Percentiles rank a stretch among this genome's conserved stretches.
Conservation (phyloP, 352 stramenopile genomes). For the Phytophthora citricola region DNA sequence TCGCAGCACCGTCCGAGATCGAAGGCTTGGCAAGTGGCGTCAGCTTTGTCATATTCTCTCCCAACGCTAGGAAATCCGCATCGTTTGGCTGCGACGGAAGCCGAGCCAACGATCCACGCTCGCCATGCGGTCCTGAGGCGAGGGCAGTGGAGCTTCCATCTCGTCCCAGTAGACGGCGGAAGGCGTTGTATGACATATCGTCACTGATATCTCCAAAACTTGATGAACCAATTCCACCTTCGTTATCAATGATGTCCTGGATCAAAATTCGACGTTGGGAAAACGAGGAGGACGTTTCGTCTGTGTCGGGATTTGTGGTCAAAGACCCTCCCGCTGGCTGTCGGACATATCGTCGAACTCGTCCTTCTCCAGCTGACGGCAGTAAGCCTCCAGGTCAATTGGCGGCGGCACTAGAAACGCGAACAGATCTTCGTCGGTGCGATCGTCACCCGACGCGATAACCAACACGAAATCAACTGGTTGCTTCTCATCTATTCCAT, state of each 20-base stretch:
- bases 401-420: conserved; percentile 75
- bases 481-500: conserved; percentile 37
- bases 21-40: conserved; percentile 54
- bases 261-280: conserved; percentile 31
- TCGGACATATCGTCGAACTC: conserved; percentile 43
- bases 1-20: conserved; percentile 71
- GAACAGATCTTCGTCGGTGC: conserved; percentile 88
- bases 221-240: conserved; percentile 31
- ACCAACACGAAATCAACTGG: conserved; percentile 85
- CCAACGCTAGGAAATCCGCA: conserved; percentile 57
- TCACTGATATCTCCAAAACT: conserved; percentile 34
- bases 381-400: conserved; percentile 86
- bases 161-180: conserved; percentile 48
- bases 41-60: conserved; percentile 74
- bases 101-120: conserved; percentile 35
- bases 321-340: conserved; percentile 16
- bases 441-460: conserved; percentile 84
- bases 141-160: conserved; percentile 38
- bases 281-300: conserved; percentile 20
- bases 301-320: conserved; percentile 2
- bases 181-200: conserved; percentile 53
- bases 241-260: conserved; percentile 21
- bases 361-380: conserved; percentile 76
- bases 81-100: conserved; percentile 50
- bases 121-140: conserved; percentile 9